A percentile compares a stretch with the other conserved stretches of the same genome.
These are phyloP conservation scores for Chytriomyces sp. DNA, from an alignment of 192 early-diverging fungal genomes.

Conservation along the genomic window DNA sequence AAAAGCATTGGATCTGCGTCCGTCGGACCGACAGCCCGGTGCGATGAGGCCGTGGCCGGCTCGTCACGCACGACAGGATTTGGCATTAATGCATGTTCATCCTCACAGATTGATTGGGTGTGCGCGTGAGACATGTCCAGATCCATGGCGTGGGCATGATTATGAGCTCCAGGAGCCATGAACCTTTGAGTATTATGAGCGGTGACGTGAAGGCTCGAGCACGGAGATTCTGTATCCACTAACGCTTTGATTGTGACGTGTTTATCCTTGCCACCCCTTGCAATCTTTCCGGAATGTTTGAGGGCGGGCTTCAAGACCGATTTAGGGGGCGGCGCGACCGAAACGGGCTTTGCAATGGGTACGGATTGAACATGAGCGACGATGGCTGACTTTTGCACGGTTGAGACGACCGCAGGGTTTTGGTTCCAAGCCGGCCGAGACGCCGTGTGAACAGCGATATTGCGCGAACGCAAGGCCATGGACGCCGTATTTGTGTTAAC, in stretches of 20 bases:
- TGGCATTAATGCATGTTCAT: background rate
- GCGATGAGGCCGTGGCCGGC: background rate
- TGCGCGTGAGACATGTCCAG: background rate
- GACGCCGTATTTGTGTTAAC: background rate
- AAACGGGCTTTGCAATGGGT: background rate
- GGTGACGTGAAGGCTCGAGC: background rate
- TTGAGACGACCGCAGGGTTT: background rate
- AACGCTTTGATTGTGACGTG: background rate
- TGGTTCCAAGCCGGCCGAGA: slow-evolving; percentile 13
- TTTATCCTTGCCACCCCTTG: background rate
- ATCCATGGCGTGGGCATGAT: background rate
- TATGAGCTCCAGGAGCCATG: background rate
- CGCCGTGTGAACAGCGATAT: background rate
- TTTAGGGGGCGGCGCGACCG: background rate
- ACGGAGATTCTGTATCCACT: background rate
- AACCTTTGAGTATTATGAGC: background rate
- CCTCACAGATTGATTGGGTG: background rate
- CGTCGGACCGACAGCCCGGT: background rate
- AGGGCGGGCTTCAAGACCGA: background rate
- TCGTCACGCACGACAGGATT: background rate
- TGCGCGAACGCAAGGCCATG: background rate
- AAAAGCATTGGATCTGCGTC: slow-evolving; percentile 37
- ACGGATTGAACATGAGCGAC: background rate
- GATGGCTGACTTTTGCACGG: background rate
- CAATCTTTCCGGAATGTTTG: background rate